Base-by-base conservation (phyloP, 495 filamentous ascomycete genomes). In the Hyaloscypha bicolor region DNA sequence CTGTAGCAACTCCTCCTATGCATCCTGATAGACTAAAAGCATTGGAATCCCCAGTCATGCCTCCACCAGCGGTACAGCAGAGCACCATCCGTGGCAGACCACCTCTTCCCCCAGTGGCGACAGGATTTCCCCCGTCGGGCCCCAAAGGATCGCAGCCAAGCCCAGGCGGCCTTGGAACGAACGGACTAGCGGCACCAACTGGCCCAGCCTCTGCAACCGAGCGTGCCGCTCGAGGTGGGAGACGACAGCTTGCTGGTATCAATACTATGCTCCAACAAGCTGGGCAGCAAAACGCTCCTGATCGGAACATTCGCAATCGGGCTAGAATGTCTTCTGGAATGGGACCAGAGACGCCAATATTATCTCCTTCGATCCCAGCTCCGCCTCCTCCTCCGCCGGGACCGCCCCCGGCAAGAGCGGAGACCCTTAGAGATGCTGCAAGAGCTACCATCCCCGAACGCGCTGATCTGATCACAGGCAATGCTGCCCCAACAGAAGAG, bases 181-280 rank as follows among this genome's bases (percentile, higher is more conserved):
- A 65, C 42, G 74, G 81, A 62, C 71, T 81, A 60, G 55, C 75
- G 31, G 75, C 79, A 2, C 83, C 83, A 8, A 85, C 82, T 2
- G 83, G 83, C 3, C 83, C 83, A 22, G 73, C 82, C 9, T 75
- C 76, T 4, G 63, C 74, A 29, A 76, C 74, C 31, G 83, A 86
- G 48, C 77, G 83, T 42, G 75, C 79, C 29, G 72, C 77, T n/a
- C 75, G 81, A 45, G 72, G 71, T 33, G 72, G 75, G 19, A 68
- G 64, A 70, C 74, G 84, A 62, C 81, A 85, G 64, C 70, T 87
- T 16, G 76, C 78, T 1, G 80, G 81, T 31, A 85, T 87, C 21
- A 83, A 86, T 63, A 83, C 71, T 58, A 85, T 79, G 58, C 77
- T 86, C 3, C 79, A 82, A 68, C 79, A 80, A 69, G 76, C 74